Evolutionary conservation across 2,329 filamentous ascomycete species (phyloP), one percentile per base, ranked within the genome.

Genomic region (Colletotrichum lini): DNA sequence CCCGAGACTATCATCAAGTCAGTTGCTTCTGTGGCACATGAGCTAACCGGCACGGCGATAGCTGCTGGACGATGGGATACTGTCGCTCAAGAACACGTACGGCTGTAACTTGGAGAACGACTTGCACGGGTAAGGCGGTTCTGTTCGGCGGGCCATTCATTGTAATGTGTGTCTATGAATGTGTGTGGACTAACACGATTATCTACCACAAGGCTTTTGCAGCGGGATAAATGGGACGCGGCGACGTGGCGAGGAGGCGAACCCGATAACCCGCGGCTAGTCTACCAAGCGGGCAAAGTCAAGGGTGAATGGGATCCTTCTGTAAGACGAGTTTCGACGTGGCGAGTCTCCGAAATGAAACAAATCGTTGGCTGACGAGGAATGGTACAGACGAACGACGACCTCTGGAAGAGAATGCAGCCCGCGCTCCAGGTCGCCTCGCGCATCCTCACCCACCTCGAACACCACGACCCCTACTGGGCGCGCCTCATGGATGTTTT

Each of bases 351-450:
- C 8, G 1, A 9, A 9, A 5, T 9, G 30, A 35, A 2, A 35
- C 30, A 9, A 35, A 35, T 2, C 8, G 23, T 52, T 26, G 49
- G 56, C 67, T 73, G 1, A 73, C 63, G 35, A 16, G 23, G 3
- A 1, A 10, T 38, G 10, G 44, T 75, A 72, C 70, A 71, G 35
- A 77, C 75, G 4, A 75, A 80, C n/a, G 67, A 73, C 12, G 64
- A 50, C 5, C 62, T 80, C 1, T 80, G 79, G 79, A 18, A 74
- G 4, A 76, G 74, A 16, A 65, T 80, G 49, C 75, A 78, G 21
- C 79, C 79, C 9, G 74, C 77, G 7, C 75, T 80, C 8, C 72
- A 75, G 50, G 72, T 80, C 12, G 74, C 75, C 10, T 75, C 78
- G 1, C 73, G 75, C 2, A 59, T 80, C 4, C 65, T 80, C 1